Percentiles rank a stretch among this genome's conserved stretches.
These are phyloP conservation scores for Benincasa hispida DNA, from an alignment of 306 rosid genomes.

Conservation along the genomic window DNA sequence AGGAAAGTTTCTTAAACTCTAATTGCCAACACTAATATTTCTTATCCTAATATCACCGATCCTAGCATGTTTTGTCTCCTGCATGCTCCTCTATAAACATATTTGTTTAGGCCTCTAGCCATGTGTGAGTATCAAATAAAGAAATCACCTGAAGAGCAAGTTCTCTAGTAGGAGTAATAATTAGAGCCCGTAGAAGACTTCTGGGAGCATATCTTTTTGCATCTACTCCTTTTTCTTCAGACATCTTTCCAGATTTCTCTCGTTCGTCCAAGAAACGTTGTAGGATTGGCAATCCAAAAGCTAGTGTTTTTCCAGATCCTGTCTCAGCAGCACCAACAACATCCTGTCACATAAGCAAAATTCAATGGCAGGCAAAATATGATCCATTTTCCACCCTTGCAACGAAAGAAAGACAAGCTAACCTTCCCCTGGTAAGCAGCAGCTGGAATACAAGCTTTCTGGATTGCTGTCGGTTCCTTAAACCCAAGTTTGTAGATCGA, in stretches of 20 bases:
- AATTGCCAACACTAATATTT: not conserved
- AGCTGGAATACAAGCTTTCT: slow-evolving; percentile 86
- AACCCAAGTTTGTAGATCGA: slow-evolving; percentile 70
- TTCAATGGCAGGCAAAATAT: slow-evolving; percentile 5
- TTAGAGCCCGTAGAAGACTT: slow-evolving; percentile 67
- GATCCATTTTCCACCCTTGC: not conserved
- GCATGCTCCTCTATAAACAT: not conserved
- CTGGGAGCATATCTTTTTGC: slow-evolving; percentile 31
- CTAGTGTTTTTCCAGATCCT: slow-evolving; percentile 93
- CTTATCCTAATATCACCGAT: not conserved
- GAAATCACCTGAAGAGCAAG: slow-evolving; percentile 77
- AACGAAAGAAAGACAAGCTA: slow-evolving; percentile 19
- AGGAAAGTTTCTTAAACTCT: not conserved
- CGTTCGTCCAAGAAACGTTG: slow-evolving; percentile 86
- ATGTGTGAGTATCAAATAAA: not conserved
- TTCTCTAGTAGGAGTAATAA: slow-evolving; percentile 90
- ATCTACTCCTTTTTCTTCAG: slow-evolving; percentile 37
- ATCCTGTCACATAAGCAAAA: slow-evolving; percentile 45
- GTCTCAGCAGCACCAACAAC: slow-evolving; percentile 97
- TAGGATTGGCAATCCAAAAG: slow-evolving; percentile 96
- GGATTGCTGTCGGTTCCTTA: slow-evolving; percentile 89
- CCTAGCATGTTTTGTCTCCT: not conserved
- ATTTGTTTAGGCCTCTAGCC: not conserved
- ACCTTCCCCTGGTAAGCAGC: slow-evolving; percentile 99
- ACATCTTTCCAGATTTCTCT: slow-evolving; percentile 45